Evolutionary conservation across 345 rosid species (phyloP).

Genomic region (Balakata baccata): DNA sequence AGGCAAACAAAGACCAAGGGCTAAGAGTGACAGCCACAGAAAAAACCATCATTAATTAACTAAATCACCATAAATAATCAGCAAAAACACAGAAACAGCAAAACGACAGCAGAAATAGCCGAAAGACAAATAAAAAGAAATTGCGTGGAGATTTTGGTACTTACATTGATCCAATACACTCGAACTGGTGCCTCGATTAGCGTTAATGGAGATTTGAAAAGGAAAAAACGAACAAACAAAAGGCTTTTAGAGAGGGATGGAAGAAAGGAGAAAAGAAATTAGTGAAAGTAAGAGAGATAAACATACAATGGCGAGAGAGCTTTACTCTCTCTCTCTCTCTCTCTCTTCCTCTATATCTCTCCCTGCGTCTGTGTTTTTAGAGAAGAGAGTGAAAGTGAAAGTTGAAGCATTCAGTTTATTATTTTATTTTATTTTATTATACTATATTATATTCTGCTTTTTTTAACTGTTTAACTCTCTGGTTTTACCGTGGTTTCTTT

Average conservation of each 20-base stretch:
- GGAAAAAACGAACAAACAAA: neutral
- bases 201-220: conserved; percentile 1
- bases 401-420: neutral
- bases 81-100: neutral
- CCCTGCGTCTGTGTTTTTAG: neutral
- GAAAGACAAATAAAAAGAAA: neutral
- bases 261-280: neutral
- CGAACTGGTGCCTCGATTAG: neutral
- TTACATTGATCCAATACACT: conserved; percentile 1
- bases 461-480: neutral
- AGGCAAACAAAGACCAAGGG: neutral
- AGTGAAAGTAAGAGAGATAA: neutral
- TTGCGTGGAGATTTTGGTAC: neutral
- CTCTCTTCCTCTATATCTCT: neutral
- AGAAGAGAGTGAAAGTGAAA: conserved; percentile 4
- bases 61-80: neutral
- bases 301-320: neutral
- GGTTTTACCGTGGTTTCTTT: neutral
- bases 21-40: neutral
- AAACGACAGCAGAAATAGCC: too few species aligned
- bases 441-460: too few species aligned
- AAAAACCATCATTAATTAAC: neutral
- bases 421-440: neutral
- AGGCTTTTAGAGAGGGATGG: neutral
- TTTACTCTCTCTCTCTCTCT: neutral